Evolutionary conservation across 768 basidiomycete genomes (phyloP), one percentile per base, ranked within the genome.

Genomic region (Suillus weaverae): DNA sequence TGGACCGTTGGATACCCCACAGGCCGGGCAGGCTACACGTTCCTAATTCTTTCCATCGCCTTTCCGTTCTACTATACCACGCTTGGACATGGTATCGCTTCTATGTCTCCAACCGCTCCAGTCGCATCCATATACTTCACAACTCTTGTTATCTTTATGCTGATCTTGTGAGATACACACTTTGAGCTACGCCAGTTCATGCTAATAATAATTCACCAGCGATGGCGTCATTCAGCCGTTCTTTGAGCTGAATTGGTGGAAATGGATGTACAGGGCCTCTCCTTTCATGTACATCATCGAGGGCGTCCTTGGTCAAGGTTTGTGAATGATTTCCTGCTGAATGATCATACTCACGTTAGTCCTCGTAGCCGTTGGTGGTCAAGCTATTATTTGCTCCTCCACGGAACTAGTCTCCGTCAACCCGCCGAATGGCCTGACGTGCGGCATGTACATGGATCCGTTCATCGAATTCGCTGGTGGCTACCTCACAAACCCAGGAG

Each of bases 211-310:
- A 35, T 35, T 3, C 20, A 54, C 33, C 33, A 54, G 53, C 71
- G 81, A 89, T 66, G 89, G 89, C 65, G 86, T 90, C 44, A 71
- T 91, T 5, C 89, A 91, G 69, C 89, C 89, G 10, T 88, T 79
- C 71, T 68, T 80, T 7, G 78, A 81, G n/a, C 82, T 91, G 2
- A 84, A 85, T 11, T 89, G 88, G 85, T 91, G 89, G 89, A 71
- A 74, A 62, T 91, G 89, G 89, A 88, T 90, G 88, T 90, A 83
- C 65, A 78, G 72, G 63, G 9, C 81, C 38, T 85, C 84, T 5
- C 85, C 85, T 0, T 85, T 79, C 70, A 84, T 83, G 2, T 87
- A 89, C 68, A 74, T 88, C 32, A 80, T 89, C 63, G 85, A 86
- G 57, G 81, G 76, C 36, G 66, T 83, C 30, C 68, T 78, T 6